These are phyloP conservation scores for Logfia minima DNA, from an alignment of 129 eudicot species.

Conservation along the genomic window DNA sequence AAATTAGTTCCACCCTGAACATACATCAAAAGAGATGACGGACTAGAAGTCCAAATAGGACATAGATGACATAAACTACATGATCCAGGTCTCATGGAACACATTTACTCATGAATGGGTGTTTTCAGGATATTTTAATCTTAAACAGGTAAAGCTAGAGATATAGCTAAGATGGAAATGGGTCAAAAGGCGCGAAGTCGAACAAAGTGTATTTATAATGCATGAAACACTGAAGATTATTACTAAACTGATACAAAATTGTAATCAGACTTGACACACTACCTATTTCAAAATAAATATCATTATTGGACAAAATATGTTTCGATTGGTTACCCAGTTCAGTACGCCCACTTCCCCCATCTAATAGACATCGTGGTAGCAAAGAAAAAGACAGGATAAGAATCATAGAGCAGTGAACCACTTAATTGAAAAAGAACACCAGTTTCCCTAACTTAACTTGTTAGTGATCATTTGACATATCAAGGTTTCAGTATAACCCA, in stretches of 20 bases:
- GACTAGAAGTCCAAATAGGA: not conserved
- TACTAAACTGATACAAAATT: not conserved
- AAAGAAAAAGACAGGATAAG: conserved; percentile 8
- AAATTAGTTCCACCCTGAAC: not conserved
- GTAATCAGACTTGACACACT: not conserved
- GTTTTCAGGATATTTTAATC: not conserved
- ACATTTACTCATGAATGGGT: conserved; percentile 8
- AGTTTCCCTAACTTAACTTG: not conserved
- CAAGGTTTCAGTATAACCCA: not conserved
- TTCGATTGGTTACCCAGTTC: not conserved
- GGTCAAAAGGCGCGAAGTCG: not conserved
- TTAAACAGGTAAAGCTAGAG: not conserved
- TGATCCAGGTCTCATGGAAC: not conserved
- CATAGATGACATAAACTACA: not conserved
- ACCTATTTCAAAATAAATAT: not conserved
- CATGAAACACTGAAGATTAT: not conserved
- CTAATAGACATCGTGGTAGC: not conserved
- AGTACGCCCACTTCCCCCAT: not conserved
- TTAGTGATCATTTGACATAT: conserved; percentile 2
- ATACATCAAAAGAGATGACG: not conserved
- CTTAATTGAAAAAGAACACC: not conserved
- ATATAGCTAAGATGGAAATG: not conserved
- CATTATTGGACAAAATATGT: not conserved
- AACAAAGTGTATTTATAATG: not conserved
- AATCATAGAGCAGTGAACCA: not conserved